Conservation (phyloP, 2,329 filamentous ascomycete genomes). For the Apiospora pterosperma region DNA sequence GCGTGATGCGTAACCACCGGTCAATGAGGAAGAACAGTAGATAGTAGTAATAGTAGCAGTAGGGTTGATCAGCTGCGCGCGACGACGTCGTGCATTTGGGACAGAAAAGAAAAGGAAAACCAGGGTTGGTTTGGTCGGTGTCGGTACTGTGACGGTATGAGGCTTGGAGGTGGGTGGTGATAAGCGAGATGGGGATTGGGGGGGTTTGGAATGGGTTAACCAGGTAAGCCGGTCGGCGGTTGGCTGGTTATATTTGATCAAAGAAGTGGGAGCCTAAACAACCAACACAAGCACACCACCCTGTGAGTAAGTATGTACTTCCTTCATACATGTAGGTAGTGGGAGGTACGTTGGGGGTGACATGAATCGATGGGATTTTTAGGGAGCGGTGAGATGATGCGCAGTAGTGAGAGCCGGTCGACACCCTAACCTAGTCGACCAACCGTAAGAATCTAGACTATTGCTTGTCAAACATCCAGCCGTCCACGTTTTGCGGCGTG, state of each 20-base stretch:
- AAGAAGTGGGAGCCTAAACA: not conserved
- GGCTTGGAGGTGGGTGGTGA: not conserved
- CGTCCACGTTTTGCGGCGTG: not conserved
- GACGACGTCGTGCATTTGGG: not conserved
- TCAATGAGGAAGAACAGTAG: not conserved
- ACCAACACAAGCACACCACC: not conserved
- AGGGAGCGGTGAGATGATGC: not conserved
- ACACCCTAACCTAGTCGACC: not conserved
- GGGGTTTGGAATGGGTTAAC: not conserved
- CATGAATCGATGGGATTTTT: too few species aligned
- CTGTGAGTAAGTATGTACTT: not conserved
- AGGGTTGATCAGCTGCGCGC: not conserved
- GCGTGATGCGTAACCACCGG: not conserved
- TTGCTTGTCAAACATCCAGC: not conserved
- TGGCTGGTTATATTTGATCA: not conserved
- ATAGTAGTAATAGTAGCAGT: not conserved
- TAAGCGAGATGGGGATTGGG: not conserved
- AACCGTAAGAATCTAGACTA: not conserved
- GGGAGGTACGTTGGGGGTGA: too few species aligned
- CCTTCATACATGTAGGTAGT: too few species aligned
- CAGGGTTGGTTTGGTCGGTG: not conserved
- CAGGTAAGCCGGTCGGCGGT: not conserved
- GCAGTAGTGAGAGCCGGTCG: not conserved
- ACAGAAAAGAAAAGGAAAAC: not conserved
- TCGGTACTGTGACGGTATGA: not conserved